A percentile compares a stretch with the other conserved stretches of the same genome.
Conservation (phyloP, 2,329 filamentous ascomycete species). For the Akanthomyces lecanii region DNA sequence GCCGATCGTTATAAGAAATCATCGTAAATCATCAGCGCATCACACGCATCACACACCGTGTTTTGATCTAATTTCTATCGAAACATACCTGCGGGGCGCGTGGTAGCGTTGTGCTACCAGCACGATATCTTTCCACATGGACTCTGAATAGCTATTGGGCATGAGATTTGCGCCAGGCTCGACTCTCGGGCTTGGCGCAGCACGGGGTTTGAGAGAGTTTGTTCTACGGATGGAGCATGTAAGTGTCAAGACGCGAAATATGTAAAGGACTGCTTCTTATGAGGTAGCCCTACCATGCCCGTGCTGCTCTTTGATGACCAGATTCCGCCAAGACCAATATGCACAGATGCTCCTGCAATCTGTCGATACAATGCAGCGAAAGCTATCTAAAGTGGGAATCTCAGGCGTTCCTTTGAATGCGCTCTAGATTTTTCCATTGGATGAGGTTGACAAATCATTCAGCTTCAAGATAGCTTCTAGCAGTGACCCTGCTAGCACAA, state of each 20-base stretch:
- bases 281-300: background rate
- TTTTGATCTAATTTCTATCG: background rate
- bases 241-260: background rate
- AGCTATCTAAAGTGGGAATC: background rate
- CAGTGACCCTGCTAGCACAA: background rate
- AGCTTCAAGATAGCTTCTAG: background rate
- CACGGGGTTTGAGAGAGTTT: constrained; percentile 10
- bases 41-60: background rate
- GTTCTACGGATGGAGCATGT: background rate
- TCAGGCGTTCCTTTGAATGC: background rate
- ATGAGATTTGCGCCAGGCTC: background rate
- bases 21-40: background rate
- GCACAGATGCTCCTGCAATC: no score
- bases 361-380: background rate
- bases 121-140: background rate
- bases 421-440: no score
- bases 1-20: constrained; percentile 7
- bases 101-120: background rate
- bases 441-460: no score
- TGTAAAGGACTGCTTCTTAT: background rate
- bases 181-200: background rate
- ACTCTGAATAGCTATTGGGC: background rate
- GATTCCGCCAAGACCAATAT: background rate
- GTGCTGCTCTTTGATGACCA: background rate
- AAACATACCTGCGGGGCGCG: background rate